Conservation (phyloP, 2,329 filamentous ascomycete species). For the Phialophora macrospora region DNA sequence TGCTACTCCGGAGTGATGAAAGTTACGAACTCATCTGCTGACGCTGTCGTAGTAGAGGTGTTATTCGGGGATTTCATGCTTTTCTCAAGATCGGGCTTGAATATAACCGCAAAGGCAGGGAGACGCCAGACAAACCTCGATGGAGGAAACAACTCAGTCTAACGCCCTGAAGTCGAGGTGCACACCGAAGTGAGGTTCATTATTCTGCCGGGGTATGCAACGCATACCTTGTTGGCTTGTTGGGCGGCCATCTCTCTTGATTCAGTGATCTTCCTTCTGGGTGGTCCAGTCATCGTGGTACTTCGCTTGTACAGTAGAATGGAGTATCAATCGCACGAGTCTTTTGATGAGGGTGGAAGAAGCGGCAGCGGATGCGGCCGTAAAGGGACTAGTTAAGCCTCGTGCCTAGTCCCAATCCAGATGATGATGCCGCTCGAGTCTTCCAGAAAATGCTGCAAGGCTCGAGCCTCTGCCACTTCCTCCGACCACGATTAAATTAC, state of each 20-base stretch:
- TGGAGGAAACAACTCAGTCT: not conserved
- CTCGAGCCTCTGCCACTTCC: constrained; percentile 3
- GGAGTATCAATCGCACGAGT: not conserved
- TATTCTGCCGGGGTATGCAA: not conserved
- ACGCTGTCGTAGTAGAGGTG: not conserved
- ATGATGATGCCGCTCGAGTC: constrained; percentile 19
- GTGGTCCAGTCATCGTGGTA: too few relatives aligned
- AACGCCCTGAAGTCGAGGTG: not conserved
- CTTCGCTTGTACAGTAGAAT: not conserved
- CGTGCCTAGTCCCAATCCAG: not conserved
- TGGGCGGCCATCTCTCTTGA: not conserved
- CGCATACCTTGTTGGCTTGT: not conserved
- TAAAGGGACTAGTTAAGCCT: not conserved
- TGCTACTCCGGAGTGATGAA: not conserved
- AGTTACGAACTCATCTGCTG: not conserved
- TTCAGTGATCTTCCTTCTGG: not conserved
- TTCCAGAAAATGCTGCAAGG: constrained; percentile 21
- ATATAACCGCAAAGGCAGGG: not conserved
- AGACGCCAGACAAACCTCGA: not conserved
- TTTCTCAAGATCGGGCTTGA: not conserved
- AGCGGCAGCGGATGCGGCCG: not conserved
- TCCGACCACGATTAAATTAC: not conserved
- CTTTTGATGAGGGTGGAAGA: not conserved
- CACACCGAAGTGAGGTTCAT: not conserved
- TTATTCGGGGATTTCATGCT: not conserved